These are phyloP conservation scores for Hanseniaspora uvarum DNA, from an alignment of 1,139 yeast species.

Conservation along the genomic window DNA sequence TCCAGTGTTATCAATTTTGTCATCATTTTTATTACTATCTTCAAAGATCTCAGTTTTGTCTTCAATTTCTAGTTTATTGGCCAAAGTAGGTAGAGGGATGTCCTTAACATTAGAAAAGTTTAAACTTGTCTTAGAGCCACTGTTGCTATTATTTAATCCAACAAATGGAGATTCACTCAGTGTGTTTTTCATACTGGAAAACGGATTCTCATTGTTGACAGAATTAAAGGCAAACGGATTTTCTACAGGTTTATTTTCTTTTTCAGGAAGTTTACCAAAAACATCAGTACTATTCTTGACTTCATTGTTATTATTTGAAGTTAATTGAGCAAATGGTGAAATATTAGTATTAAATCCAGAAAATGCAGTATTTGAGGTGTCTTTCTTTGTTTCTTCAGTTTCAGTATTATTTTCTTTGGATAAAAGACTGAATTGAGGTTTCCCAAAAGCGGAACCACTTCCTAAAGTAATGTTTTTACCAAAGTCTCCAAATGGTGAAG, in stretches of 20 bases:
- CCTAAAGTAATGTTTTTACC: not conserved
- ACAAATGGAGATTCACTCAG: not conserved
- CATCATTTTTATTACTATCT: not conserved
- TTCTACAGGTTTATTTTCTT: not conserved
- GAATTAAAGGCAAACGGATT: not conserved
- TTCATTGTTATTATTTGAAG: not conserved
- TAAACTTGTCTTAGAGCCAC: not conserved
- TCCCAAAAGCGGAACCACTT: constrained; percentile 2
- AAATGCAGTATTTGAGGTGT: not conserved
- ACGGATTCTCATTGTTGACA: not conserved
- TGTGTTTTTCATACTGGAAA: not conserved
- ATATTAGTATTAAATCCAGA: not conserved
- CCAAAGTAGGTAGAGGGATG: not conserved
- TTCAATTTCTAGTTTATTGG: not conserved
- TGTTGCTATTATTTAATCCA: not conserved
- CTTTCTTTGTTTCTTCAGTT: not conserved
- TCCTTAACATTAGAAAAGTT: constrained; percentile 1
- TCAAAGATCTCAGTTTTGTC: not conserved
- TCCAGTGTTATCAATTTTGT: not conserved
- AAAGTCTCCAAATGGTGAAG: not conserved
- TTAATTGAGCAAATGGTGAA: not conserved
- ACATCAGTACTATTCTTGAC: not conserved
- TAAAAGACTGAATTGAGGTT: constrained; percentile 18
- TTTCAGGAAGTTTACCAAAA: not conserved
- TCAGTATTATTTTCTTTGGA: constrained; percentile 1